Evolutionary conservation across 768 basidiomycete species (phyloP).

Genomic region (Pleurotus tuber-regium): DNA sequence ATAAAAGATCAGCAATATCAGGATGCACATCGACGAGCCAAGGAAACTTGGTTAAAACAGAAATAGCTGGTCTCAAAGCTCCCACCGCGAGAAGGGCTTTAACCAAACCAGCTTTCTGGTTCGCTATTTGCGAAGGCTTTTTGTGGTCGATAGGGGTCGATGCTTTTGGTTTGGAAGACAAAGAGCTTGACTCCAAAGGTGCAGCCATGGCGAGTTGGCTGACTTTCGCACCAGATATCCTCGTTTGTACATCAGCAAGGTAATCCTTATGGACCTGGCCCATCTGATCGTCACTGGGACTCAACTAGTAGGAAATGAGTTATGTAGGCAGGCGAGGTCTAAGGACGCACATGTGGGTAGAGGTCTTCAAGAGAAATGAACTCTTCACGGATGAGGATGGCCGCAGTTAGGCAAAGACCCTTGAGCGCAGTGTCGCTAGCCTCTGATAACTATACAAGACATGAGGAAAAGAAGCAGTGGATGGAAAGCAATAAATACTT

Average conservation of each 20-base stretch:
- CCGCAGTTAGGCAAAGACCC: constrained; percentile 77
- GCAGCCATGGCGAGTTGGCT: constrained; percentile 86
- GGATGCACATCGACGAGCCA: constrained; percentile 82
- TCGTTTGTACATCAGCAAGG: constrained; percentile 55
- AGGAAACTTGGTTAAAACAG: constrained; percentile 78
- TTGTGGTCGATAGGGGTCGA: constrained; percentile 36
- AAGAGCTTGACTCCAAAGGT: constrained; percentile 59
- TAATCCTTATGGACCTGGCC: constrained; percentile 63
- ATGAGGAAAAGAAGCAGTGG: constrained; percentile 11
- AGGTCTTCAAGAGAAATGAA: constrained; percentile 86
- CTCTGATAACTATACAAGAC: constrained; percentile 45
- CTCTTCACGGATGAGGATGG: constrained; percentile 86
- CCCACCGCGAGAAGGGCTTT: constrained; percentile 84
- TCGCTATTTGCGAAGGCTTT: constrained; percentile 36
- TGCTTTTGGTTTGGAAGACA: constrained; percentile 37
- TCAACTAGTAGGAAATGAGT: constrained; percentile 46
- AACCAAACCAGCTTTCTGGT: constrained; percentile 82
- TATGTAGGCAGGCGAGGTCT: background rate
- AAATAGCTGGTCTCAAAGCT: constrained; percentile 72
- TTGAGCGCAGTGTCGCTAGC: constrained; percentile 61
- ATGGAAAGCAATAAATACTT: constrained; percentile 47
- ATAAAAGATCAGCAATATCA: constrained; percentile 83
- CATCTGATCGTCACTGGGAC: constrained; percentile 79
- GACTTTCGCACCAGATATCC: constrained; percentile 64
- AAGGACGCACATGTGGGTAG: constrained; percentile 78